Base-by-base conservation (phyloP, 371 early-diverging fungal species). In the Entomophthora muscae region DNA sequence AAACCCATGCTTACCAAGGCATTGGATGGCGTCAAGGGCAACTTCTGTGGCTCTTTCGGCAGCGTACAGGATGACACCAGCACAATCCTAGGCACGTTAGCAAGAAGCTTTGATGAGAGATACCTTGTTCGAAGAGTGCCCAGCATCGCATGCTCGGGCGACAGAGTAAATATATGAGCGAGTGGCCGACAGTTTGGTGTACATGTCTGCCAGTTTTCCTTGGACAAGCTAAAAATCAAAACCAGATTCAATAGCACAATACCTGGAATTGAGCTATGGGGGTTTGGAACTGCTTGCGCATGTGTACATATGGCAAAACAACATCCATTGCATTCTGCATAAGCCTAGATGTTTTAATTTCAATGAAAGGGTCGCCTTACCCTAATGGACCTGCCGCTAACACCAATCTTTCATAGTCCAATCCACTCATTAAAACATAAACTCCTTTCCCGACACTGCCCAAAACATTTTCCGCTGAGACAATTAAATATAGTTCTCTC, bases 181-280 rank as follows among this genome's bases (percentile, higher is more conserved):
- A 5, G 92, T 89, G 0, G 95, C 94, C 63, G 81, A 87, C 53
- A 93, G 76, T 69, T 93, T 95, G 28, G 93, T 93, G 77, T 94
- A 94, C 92, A 95, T 95, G 67, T 97, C 98, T 3, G 98, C 98
- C 52, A 97, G 69, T 71, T 94, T 95, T 26, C 86, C 93, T 78
- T 96, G 95, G 56, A 96, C 72, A 51, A 93, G 75, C 82, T 80
- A 61, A 56, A 57, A 61, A 53, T 60, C n/a, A 32, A 66, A n/a
- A 1, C n/a, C 17, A 61, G 26, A 27, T n/a, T n/a, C n/a, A n/a
- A 61, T 27, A 2, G 53, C 23, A 53, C 2, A 52, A 60, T 70
- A 82, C 79, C 75, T 96, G 91, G 80, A 95, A 97, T 68, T 89
- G 78, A 31, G 91, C 93, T 71, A 97, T 86, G 30, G 83, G 83